A percentile compares a stretch with the other conserved stretches of the same genome.
These are phyloP conservation scores for Stagonosporopsis rhizophila DNA, from an alignment of 2,329 filamentous ascomycete genomes.

Conservation along the genomic window DNA sequence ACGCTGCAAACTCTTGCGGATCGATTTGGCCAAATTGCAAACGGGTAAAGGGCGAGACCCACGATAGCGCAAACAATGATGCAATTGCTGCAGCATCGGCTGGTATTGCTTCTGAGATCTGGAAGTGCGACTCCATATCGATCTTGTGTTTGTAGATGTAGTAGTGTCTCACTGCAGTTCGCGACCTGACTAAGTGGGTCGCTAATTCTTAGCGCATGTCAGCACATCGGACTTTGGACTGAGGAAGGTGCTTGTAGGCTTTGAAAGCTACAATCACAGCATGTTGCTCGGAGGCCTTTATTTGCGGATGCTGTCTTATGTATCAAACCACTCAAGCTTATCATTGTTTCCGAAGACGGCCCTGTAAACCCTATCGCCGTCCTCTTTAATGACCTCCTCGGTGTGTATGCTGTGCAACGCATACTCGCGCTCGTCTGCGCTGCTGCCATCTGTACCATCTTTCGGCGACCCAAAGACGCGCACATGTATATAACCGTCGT, in stretches of 20 bases:
- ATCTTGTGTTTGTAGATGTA: not conserved
- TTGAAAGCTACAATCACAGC: not conserved
- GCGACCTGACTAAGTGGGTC: not conserved
- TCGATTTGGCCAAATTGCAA: slow-evolving; percentile 40
- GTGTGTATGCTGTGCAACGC: slow-evolving; percentile 47
- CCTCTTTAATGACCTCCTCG: slow-evolving; percentile 39
- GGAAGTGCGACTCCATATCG: not conserved
- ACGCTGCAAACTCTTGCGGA: slow-evolving; percentile 16
- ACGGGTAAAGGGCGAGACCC: slow-evolving; percentile 35
- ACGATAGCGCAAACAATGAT: slow-evolving; percentile 34
- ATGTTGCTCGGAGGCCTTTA: not conserved
- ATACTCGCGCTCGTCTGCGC: slow-evolving; percentile 40
- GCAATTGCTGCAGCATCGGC: slow-evolving; percentile 31
- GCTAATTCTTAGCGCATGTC: not conserved
- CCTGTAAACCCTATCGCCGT: slow-evolving; percentile 40
- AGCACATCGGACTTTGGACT: not conserved
- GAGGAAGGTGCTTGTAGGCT: not conserved
- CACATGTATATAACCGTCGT: slow-evolving; percentile 42
- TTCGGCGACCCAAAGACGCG: slow-evolving; percentile 42
- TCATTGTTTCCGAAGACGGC: slow-evolving; percentile 43
- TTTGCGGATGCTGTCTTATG: slow-evolving; percentile 16
- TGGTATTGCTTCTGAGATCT: slow-evolving; percentile 19
- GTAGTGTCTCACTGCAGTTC: not conserved
- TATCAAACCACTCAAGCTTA: slow-evolving; percentile 46
- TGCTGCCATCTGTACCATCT: slow-evolving; percentile 44